Percentiles rank a stretch among this genome's conserved stretches.
Conservation (phyloP, 169 alveolate genomes). For the Ichthyophthirius multifiliis region DNA sequence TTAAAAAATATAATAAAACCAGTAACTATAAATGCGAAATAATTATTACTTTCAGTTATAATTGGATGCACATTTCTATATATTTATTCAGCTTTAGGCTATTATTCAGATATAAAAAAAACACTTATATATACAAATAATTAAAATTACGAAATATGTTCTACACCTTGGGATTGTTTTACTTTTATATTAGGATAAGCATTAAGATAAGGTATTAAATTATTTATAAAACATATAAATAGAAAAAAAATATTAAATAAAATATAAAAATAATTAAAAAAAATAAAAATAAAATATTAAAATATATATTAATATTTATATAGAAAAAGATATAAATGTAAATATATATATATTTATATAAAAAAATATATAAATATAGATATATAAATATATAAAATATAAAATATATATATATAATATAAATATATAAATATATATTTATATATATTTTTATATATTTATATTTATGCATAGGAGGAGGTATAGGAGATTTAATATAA, state of each 20-base stretch:
- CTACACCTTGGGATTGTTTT: slow-evolving; percentile 25
- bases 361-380: too few relatives aligned
- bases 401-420: too few relatives aligned
- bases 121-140: neutral
- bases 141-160: neutral
- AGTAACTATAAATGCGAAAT: slow-evolving; percentile 14
- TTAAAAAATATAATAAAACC: slow-evolving; percentile 33
- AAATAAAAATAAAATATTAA: too few relatives aligned
- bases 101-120: slow-evolving; percentile 6
- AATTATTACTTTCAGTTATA: slow-evolving; percentile 33
- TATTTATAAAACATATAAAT: too few relatives aligned
- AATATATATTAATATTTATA: too few relatives aligned
- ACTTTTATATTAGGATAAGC: slow-evolving; percentile 26
- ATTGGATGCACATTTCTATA: slow-evolving; percentile 27
- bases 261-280: too few relatives aligned
- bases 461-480: slow-evolving; percentile 19
- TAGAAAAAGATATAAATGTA: too few relatives aligned
- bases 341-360: too few relatives aligned
- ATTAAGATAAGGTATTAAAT: slow-evolving; percentile 14
- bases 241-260: too few relatives aligned
- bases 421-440: neutral
- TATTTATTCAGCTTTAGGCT: slow-evolving; percentile 27
- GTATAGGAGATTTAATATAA: slow-evolving; percentile 23
- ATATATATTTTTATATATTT: neutral
- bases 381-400: too few relatives aligned